These are phyloP conservation scores for Pelargonium citronellum DNA, from an alignment of 441 rosid species.

Conservation along the genomic window DNA sequence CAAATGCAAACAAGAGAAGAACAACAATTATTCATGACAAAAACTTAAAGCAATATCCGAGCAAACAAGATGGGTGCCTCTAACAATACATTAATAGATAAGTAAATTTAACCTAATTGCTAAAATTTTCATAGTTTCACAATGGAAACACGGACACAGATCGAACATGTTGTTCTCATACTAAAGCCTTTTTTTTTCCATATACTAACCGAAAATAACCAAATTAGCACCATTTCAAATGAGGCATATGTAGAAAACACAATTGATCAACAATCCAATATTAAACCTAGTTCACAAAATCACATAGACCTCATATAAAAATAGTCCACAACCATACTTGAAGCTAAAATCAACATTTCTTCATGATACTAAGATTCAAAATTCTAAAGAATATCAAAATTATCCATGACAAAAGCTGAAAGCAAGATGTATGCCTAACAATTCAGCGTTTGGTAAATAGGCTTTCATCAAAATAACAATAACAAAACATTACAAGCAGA, in stretches of 20 bases:
- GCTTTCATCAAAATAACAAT: too few relatives aligned
- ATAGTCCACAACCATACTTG: neutral
- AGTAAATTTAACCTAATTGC: too few relatives aligned
- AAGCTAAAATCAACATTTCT: too few relatives aligned
- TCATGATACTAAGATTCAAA: neutral
- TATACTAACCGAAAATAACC: neutral
- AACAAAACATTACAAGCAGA: too few relatives aligned
- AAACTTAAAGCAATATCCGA: too few relatives aligned
- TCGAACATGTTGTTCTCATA: neutral
- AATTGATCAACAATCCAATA: neutral
- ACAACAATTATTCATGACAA: neutral
- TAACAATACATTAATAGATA: too few relatives aligned
- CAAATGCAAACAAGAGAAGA: neutral
- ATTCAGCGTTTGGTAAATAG: too few relatives aligned
- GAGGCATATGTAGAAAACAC: neutral
- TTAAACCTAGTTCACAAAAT: neutral
- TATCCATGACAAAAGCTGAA: neutral
- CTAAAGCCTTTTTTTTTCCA: neutral
- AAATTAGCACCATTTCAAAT: neutral
- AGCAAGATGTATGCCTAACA: too few relatives aligned
- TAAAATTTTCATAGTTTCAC: too few relatives aligned
- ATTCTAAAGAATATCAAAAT: neutral
- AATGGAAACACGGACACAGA: too few relatives aligned
- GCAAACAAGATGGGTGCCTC: too few relatives aligned
- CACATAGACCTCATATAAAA: neutral